These are phyloP conservation scores for Chrysoporthe deuterocubensis DNA, from an alignment of 2,329 filamentous ascomycete genomes.

Conservation along the genomic window DNA sequence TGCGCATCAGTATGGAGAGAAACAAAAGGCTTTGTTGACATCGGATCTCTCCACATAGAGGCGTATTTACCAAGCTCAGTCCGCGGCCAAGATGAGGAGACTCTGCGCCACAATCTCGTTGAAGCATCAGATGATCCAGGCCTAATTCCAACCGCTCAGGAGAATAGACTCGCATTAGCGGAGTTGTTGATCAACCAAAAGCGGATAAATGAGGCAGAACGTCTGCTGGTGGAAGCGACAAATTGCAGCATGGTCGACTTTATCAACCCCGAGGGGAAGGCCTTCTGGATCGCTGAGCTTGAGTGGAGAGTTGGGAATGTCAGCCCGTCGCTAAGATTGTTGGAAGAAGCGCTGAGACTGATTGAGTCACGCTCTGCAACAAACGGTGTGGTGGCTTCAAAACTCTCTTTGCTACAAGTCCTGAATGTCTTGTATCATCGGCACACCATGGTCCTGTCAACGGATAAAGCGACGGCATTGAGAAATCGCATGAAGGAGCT, in stretches of 20 bases:
- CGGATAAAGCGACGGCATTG: neutral
- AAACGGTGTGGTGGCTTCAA: neutral
- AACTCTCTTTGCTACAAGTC: neutral
- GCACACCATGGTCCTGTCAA: neutral
- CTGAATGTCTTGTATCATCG: constrained; percentile 9
- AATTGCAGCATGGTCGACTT: neutral
- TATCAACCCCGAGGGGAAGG: constrained; percentile 3
- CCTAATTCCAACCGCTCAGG: neutral
- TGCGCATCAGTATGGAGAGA: neutral
- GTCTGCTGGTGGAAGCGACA: neutral
- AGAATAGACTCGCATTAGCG: constrained; percentile 2
- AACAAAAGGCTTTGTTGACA: neutral
- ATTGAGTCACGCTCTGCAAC: neutral
- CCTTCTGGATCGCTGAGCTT: constrained; percentile 10
- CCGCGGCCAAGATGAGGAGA: neutral
- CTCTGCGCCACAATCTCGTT: neutral
- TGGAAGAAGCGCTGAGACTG: neutral
- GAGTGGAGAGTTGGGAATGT: neutral
- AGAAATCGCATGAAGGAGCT: neutral
- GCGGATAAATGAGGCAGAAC: neutral
- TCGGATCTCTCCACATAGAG: constrained; percentile 7
- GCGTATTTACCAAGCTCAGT: neutral
- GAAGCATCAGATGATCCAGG: neutral
- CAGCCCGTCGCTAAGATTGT: neutral
- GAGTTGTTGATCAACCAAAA: neutral